These are phyloP conservation scores for Leccinellum luteum DNA, from an alignment of 768 basidiomycete genomes.

Conservation along the genomic window DNA sequence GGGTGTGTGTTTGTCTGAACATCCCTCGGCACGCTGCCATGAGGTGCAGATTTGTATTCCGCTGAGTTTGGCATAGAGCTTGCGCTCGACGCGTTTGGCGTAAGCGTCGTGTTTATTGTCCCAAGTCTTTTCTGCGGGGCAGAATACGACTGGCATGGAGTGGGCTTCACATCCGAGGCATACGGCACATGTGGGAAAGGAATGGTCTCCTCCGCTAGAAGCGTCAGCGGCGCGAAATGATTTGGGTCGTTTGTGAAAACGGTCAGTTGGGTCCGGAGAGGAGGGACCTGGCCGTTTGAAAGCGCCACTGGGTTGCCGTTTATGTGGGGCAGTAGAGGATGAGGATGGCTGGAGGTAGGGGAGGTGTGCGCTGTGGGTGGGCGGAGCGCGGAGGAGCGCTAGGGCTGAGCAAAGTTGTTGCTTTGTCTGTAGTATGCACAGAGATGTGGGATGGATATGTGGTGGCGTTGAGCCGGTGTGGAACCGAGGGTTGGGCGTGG, in stretches of 20 bases:
- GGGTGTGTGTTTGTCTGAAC: neutral
- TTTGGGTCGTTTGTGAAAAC: too few relatives aligned
- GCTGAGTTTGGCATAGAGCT: neutral
- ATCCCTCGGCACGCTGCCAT: neutral
- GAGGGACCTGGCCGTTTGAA: neutral
- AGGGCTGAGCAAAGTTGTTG: too few relatives aligned
- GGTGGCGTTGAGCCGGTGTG: too few relatives aligned
- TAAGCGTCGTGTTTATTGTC: neutral
- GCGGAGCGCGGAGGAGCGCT: too few relatives aligned
- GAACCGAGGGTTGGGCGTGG: too few relatives aligned
- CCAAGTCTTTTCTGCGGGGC: neutral
- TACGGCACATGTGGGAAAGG: neutral
- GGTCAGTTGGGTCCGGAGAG: neutral
- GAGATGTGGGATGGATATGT: too few relatives aligned
- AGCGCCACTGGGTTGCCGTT: too few relatives aligned
- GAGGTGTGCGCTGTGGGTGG: too few relatives aligned
- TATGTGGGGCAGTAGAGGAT: too few relatives aligned
- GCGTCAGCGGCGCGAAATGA: too few relatives aligned
- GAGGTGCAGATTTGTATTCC: neutral
- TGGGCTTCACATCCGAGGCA: neutral
- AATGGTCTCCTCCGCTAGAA: neutral
- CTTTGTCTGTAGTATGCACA: too few relatives aligned
- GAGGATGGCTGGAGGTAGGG: too few relatives aligned
- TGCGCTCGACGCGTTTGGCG: neutral
- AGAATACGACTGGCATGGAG: neutral